Conservation (phyloP, 768 basidiomycete species). For the Rhodotorula graminis region DNA sequence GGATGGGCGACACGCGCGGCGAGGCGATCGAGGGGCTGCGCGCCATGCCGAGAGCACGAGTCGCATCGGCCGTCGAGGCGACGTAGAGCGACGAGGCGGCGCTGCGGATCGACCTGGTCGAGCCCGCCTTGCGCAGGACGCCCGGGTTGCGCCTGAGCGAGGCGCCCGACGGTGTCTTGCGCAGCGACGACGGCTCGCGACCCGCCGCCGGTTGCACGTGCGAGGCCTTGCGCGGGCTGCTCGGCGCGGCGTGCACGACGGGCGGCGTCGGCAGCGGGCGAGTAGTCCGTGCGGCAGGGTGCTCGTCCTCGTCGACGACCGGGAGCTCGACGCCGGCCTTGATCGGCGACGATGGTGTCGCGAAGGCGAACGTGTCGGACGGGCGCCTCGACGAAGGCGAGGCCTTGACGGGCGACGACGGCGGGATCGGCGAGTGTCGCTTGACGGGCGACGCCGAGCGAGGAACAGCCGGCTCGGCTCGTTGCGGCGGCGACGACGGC, state of each 20-base stretch:
- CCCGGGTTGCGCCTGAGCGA: slow-evolving; percentile 25
- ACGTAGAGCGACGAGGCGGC: slow-evolving; percentile 4
- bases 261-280: slow-evolving; percentile 28
- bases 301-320: not conserved
- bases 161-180: slow-evolving; percentile 15
- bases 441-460: not conserved
- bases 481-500: too few relatives aligned
- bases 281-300: not conserved
- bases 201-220: not conserved
- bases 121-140: slow-evolving; percentile 15
- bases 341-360: slow-evolving; percentile 35
- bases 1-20: slow-evolving; percentile 11
- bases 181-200: not conserved
- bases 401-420: slow-evolving; percentile 19
- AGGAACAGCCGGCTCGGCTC: not conserved
- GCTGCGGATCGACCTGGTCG: slow-evolving; percentile 19
- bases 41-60: not conserved
- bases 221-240: not conserved
- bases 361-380: slow-evolving; percentile 34
- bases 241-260: not conserved
- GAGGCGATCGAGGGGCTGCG: slow-evolving; percentile 15
- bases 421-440: not conserved
- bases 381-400: slow-evolving; percentile 2
- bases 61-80: not conserved
- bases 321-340: slow-evolving; percentile 19